Percentiles rank a stretch among this genome's conserved stretches.
phyloP scores from a whole-genome alignment of 495 filamentous ascomycete species.

The Trichoderma reesei region DNA sequence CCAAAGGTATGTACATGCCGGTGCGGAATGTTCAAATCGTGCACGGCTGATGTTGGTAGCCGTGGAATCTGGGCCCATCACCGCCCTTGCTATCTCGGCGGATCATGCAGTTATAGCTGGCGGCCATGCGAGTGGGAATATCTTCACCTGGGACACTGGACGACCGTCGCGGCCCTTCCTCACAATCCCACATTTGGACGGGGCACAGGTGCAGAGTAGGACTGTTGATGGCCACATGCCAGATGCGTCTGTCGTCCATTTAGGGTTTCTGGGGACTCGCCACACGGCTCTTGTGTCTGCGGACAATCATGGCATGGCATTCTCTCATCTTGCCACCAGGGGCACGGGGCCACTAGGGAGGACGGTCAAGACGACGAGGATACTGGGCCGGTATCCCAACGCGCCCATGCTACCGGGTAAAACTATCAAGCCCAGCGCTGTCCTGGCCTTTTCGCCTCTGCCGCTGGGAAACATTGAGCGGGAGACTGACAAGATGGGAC shows the following conservation, averaged over 20 bases:
- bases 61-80: slow-evolving; percentile 81
- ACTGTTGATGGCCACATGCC: slow-evolving; percentile 72
- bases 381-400: slow-evolving; percentile 83
- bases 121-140: slow-evolving; percentile 81
- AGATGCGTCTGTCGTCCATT: slow-evolving; percentile 66
- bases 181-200: slow-evolving; percentile 67
- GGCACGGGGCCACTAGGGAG: slow-evolving; percentile 80
- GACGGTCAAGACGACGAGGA: slow-evolving; percentile 78
- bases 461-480: slow-evolving; percentile 89
- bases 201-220: slow-evolving; percentile 51
- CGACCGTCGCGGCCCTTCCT: slow-evolving; percentile 77
- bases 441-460: slow-evolving; percentile 82
- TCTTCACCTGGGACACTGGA: slow-evolving; percentile 94
- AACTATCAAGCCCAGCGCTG: slow-evolving; percentile 84
- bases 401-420: slow-evolving; percentile 43
- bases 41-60: slow-evolving; percentile 39
- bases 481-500: slow-evolving; percentile 73
- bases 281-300: slow-evolving; percentile 98
- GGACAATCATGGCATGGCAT: slow-evolving; percentile 92
- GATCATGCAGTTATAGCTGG: slow-evolving; percentile 86
- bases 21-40: not conserved
- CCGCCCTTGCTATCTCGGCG: slow-evolving; percentile 80
- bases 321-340: slow-evolving; percentile 88
- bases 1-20: slow-evolving; percentile 62
- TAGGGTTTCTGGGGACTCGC: slow-evolving; percentile 90